A percentile compares a stretch with the other conserved stretches of the same genome.
These are phyloP conservation scores for Mikania micrantha DNA, from an alignment of 129 eudicot species.

Conservation along the genomic window DNA sequence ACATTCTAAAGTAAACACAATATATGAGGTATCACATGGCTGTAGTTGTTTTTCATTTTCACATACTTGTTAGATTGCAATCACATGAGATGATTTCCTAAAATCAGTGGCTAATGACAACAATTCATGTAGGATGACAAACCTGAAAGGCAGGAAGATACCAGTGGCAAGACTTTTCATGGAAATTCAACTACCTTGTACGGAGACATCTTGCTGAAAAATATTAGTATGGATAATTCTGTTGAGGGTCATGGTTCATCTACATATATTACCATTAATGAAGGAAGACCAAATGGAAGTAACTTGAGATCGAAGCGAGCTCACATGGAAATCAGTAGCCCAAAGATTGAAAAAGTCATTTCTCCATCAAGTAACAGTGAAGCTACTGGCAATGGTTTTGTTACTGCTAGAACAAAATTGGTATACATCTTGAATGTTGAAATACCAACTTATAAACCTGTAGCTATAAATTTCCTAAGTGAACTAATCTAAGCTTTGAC, in stretches of 20 bases:
- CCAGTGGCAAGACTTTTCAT: conserved; percentile 32
- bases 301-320: conserved; percentile 52
- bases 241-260: conserved; percentile 29
- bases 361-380: conserved; percentile 68
- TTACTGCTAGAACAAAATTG: conserved; percentile 92
- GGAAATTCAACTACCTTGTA: conserved; percentile 48
- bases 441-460: background rate
- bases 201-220: conserved; percentile 39
- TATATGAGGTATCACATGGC: conserved; percentile 16
- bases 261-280: conserved; percentile 36
- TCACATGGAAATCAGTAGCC: conserved; percentile 61
- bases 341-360: conserved; percentile 38
- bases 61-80: conserved; percentile 11
- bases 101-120: conserved; percentile 6
- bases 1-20: conserved; percentile 33
- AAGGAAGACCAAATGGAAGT: conserved; percentile 42
- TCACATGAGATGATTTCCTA: background rate
- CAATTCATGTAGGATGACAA: conserved; percentile 44
- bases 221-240: conserved; percentile 12
- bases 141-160: conserved; percentile 31
- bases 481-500: background rate
- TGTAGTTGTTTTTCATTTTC: conserved; percentile 1
- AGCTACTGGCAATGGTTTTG: conserved; percentile 70
- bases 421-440: conserved; percentile 33
- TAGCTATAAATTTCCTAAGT: background rate